phyloP scores from a whole-genome alignment of 2,329 filamentous ascomycete species.

The Harringtonia lauricola region DNA sequence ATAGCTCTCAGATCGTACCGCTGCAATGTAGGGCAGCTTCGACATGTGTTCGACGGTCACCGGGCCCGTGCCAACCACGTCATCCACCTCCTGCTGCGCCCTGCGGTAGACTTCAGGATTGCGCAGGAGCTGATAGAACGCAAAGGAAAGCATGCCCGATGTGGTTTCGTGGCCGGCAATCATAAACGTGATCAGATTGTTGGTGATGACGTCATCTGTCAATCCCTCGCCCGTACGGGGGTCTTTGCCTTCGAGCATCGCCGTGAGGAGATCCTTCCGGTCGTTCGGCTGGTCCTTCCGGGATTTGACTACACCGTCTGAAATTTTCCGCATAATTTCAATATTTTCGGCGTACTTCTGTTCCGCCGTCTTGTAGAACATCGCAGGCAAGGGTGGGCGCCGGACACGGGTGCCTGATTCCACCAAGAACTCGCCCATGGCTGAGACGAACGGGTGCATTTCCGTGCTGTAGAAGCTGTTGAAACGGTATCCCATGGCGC shows the following conservation, averaged over 20 bases:
- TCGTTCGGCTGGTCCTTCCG: constrained; percentile 42
- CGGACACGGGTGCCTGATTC: constrained; percentile 41
- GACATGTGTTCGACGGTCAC: constrained; percentile 50
- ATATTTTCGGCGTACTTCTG: constrained; percentile 45
- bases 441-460: constrained; percentile 57
- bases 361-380: constrained; percentile 37
- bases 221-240: constrained; percentile 56
- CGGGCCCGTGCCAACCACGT: constrained; percentile 45
- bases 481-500: constrained; percentile 62
- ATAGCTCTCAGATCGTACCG: constrained; percentile 19
- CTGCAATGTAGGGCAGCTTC: constrained; percentile 55
- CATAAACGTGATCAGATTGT: constrained; percentile 64
- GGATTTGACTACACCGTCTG: constrained; percentile 48
- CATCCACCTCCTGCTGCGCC: constrained; percentile 57
- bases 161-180: constrained; percentile 65
- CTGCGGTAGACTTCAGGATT: constrained; percentile 47
- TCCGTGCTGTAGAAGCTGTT: constrained; percentile 61
- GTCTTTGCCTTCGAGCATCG: constrained; percentile 59
- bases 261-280: constrained; percentile 56
- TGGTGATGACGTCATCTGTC: constrained; percentile 49
- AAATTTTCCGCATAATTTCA: constrained; percentile 39
- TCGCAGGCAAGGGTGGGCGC: constrained; percentile 29
- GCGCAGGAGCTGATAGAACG: constrained; percentile 54
- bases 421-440: constrained; percentile 53
- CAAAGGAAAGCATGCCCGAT: constrained; percentile 53